These are phyloP conservation scores for Pythium folliculosum DNA, from an alignment of 352 stramenopile genomes.

Conservation along the genomic window DNA sequence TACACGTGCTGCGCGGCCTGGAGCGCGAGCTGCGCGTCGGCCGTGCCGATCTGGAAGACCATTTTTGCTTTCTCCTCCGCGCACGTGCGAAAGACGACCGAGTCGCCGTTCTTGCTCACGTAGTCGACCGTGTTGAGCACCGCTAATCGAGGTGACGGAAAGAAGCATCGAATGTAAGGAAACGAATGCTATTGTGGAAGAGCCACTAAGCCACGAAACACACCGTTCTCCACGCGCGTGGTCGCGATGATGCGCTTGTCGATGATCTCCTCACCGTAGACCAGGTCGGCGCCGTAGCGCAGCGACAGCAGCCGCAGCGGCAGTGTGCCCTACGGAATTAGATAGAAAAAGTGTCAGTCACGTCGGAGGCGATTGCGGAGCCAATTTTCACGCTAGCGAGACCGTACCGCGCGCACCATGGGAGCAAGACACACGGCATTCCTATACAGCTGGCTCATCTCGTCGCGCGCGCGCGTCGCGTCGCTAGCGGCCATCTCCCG, in stretches of 20 bases:
- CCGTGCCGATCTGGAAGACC: constrained; percentile 91
- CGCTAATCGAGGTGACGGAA: constrained; percentile 29
- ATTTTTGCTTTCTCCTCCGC: constrained; percentile 77
- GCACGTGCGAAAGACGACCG: constrained; percentile 89
- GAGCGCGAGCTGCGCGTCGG: constrained; percentile 71
- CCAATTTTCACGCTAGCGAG: constrained; percentile 4
- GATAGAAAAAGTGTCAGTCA: not conserved
- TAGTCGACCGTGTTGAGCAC: constrained; percentile 90
- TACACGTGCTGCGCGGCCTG: constrained; percentile 78
- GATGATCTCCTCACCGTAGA: constrained; percentile 96
- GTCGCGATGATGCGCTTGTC: constrained; percentile 91
- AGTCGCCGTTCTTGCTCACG: constrained; percentile 80
- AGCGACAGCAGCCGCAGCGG: constrained; percentile 91
- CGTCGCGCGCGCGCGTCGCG: not conserved
- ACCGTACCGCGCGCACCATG: constrained; percentile 92
- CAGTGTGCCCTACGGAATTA: constrained; percentile 72
- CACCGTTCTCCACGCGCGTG: constrained; percentile 81
- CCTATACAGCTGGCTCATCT: constrained; percentile 59
- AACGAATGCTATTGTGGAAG: not conserved
- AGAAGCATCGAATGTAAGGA: not conserved
- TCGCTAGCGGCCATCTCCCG: not conserved
- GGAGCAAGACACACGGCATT: constrained; percentile 87
- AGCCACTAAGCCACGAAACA: not conserved
- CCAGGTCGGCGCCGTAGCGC: constrained; percentile 90
- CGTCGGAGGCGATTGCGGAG: not conserved